A percentile compares a stretch with the other conserved stretches of the same genome.
Evolutionary conservation across 257 asterid species (phyloP).

Genomic region (Ocimum tenuiflorum): DNA sequence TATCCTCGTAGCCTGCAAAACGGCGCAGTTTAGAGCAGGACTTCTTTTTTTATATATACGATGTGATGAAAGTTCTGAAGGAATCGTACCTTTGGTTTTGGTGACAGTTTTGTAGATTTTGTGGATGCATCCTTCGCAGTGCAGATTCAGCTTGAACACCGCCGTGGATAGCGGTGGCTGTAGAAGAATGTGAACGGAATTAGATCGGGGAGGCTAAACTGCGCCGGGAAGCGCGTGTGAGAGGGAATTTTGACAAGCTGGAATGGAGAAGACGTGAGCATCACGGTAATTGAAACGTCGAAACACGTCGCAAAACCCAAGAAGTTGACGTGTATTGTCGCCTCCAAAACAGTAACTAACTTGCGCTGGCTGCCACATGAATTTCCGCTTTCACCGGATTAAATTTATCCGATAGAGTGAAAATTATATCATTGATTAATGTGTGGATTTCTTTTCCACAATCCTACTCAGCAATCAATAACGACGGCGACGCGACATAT

Average conservation of each 20-base stretch:
- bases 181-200: neutral
- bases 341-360: slow-evolving; percentile 11
- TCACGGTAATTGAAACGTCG: neutral
- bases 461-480: neutral
- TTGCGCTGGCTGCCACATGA: slow-evolving; percentile 35
- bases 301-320: neutral
- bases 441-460: too few relatives aligned
- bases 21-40: neutral
- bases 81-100: slow-evolving; percentile 50
- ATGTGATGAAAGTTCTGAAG: neutral
- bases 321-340: slow-evolving; percentile 28
- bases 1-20: slow-evolving; percentile 56
- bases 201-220: neutral
- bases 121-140: slow-evolving; percentile 82
- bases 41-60: too few relatives aligned
- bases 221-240: slow-evolving; percentile 12
- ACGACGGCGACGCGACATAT: neutral
- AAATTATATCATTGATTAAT: too few relatives aligned
- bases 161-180: slow-evolving; percentile 62
- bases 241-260: neutral
- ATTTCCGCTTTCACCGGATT: slow-evolving; percentile 26
- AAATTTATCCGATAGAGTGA: neutral
- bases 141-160: slow-evolving; percentile 49
- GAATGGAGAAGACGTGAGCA: slow-evolving; percentile 11
- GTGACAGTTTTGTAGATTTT: slow-evolving; percentile 51